These are phyloP conservation scores for Colletotrichum musae DNA, from an alignment of 2,329 filamentous ascomycete genomes.

Conservation along the genomic window DNA sequence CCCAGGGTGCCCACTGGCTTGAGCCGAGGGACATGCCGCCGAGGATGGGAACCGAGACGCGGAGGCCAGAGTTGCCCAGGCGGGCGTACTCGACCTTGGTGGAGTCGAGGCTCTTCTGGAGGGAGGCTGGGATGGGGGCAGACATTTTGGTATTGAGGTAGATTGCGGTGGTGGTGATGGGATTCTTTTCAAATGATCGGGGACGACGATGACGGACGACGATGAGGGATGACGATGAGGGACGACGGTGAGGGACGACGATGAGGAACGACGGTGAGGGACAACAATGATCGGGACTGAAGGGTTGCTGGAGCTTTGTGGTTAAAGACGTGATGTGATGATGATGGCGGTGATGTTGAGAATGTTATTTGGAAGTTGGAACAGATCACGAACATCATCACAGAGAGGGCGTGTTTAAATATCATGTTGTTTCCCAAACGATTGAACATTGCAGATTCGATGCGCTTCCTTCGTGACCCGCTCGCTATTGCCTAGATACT, in stretches of 20 bases:
- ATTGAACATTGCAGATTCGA: not conserved
- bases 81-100: slow-evolving; percentile 62
- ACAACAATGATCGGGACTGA: no score
- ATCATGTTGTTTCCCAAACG: not conserved
- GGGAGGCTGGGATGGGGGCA: slow-evolving; percentile 16
- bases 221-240: no score
- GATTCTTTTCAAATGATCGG: not conserved
- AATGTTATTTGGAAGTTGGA: not conserved
- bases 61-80: slow-evolving; percentile 43
- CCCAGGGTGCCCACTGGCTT: slow-evolving; percentile 35
- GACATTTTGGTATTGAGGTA: slow-evolving; percentile 8
- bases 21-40: slow-evolving; percentile 41
- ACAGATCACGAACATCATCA: not conserved
- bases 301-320: no score
- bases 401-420: not conserved
- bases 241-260: no score
- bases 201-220: no score
- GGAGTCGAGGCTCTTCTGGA: slow-evolving; percentile 45
- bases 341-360: not conserved
- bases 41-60: slow-evolving; percentile 30
- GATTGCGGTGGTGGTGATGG: not conserved
- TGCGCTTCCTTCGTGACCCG: not conserved
- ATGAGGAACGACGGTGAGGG: no score
- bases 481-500: not conserved
- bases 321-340: not conserved